These are phyloP conservation scores for Neurospora sp. DNA, from an alignment of 2,329 filamentous ascomycete genomes.

Conservation along the genomic window DNA sequence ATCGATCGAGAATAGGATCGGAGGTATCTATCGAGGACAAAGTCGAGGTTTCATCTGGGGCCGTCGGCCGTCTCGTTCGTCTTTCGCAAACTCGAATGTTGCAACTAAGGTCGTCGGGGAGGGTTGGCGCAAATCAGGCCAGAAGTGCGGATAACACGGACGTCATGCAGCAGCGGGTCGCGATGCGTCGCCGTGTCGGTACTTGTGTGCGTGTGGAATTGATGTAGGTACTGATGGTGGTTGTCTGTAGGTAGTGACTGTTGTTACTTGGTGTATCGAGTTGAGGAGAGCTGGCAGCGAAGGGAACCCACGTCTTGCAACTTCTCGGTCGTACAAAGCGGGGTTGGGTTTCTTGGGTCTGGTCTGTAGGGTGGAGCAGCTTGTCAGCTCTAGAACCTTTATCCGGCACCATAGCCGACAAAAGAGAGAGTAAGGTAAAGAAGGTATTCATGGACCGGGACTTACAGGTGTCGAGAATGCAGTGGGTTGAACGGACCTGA, in stretches of 20 bases:
- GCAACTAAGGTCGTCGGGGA: constrained; percentile 1
- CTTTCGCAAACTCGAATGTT: background rate
- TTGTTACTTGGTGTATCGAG: background rate
- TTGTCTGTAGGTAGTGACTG: background rate
- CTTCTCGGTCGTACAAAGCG: background rate
- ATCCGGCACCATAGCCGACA: background rate
- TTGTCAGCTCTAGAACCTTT: background rate
- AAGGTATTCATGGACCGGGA: background rate
- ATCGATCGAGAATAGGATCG: constrained; percentile 9
- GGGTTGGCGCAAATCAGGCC: background rate
- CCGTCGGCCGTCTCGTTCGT: background rate
- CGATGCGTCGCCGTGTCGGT: background rate
- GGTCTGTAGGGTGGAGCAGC: background rate
- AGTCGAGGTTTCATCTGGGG: constrained; percentile 22
- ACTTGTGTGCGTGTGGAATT: background rate
- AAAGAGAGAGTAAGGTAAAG: background rate
- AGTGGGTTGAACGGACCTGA: background rate
- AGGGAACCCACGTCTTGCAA: background rate
- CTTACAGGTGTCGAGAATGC: background rate
- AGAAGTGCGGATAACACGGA: background rate
- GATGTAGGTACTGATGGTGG: background rate
- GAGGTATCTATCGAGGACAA: constrained; percentile 17
- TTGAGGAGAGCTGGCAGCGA: background rate
- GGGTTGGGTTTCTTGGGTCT: background rate
- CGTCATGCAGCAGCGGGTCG: background rate